Evolutionary conservation across 2,329 filamentous ascomycete genomes (phyloP), one percentile per base, ranked within the genome.

Genomic region (Trichoderma atroviride): DNA sequence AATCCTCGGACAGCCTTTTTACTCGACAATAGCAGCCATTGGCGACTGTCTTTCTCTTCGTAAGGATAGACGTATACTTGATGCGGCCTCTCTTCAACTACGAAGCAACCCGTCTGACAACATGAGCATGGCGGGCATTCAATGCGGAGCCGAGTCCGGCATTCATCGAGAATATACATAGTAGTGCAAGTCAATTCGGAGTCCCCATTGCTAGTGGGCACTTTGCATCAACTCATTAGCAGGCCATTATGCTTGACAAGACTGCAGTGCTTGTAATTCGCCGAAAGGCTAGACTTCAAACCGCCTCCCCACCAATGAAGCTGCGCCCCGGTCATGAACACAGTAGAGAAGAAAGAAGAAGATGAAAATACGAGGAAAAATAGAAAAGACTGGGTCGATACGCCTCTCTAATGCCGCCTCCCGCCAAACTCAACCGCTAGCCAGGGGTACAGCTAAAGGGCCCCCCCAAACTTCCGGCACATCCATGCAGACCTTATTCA

Each of bases 381-480:
- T 22, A 59, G 37, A 33, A 35, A 43, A 27, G 22, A 59, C 29
- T 67, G 64, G 55, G 59, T 37, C 55, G 5, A 37, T 37, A 22
- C 56, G 22, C 63, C 33, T 16, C 29, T 27, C 43, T 59, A 59
- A 58, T 59, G 64, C 64, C 64, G 55, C 55, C 55, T 67, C 64
- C 55, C 64, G 64, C 40, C 55, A 67, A 35, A 67, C 29, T 40
- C 40, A 52, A 52, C 61, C 19, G 55, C 43, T 58, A 59, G 64
- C 29, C 64, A 67, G 63, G 64, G 64, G 55, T 29, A 33, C 2
- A 14, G 35, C 22, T 19, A 53, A 37, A 50, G 22, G 2, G 56
- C 31, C 33, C 56, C 56, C 31, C 27, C 57, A 66, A n/a, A 5
- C 7, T 47, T 4, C 22, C 27, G 31, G 14, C 35, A 37, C 31